Evolutionary conservation across 352 stramenopile genomes (phyloP), one percentile per base, ranked within the genome.

Genomic region (Globisporangium cylindrosporum): DNA sequence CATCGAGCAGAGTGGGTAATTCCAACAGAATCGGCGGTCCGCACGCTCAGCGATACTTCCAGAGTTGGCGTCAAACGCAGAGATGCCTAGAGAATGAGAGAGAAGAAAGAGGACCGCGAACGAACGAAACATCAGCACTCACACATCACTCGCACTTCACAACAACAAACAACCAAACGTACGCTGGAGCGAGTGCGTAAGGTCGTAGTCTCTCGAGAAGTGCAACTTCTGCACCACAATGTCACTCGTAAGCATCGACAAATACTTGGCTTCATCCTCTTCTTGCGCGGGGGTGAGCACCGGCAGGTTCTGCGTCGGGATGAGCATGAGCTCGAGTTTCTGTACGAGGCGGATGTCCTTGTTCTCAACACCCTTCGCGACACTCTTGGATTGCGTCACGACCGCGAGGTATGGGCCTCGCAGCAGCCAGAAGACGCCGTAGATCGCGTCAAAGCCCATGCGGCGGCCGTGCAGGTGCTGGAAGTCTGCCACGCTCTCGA

Each of bases 11-110:
- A 84, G 68, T 14, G 78, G 66, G 70, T 98, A 89, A 77, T 98
- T 98, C 93, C 93, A 98, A 75, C 95, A 97, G 75, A 98, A 98
- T 10, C 94, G 82, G 29, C 80, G 75, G 71, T 98, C 95, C 0
- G 91, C 90, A n/a, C 85, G 81, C 68, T 91, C 75, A 7, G 80
- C 73, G 61, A 90, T 87, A 4, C 68, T 87, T n/a, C 71, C 71
- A 24, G 75, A 74, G 57, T 81, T 88, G 25, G 67, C 73, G 41
- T 88, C 73, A 24, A 92, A 82, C 0, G 69, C 73, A 27, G 81
- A 69, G 59, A 90, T 86, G 15, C 84, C 83, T 91, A 59, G n/a
- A 20, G 7, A 24, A 20, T 22, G 18, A 12, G 18, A 53, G 18
- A 53, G 3, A 53, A 12, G 18, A 53, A 5, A 53, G 15, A 53